Evolutionary conservation across 129 eudicot species (phyloP), one percentile per base, ranked within the genome.

Genomic region (Chrysanthemum makinoi): DNA sequence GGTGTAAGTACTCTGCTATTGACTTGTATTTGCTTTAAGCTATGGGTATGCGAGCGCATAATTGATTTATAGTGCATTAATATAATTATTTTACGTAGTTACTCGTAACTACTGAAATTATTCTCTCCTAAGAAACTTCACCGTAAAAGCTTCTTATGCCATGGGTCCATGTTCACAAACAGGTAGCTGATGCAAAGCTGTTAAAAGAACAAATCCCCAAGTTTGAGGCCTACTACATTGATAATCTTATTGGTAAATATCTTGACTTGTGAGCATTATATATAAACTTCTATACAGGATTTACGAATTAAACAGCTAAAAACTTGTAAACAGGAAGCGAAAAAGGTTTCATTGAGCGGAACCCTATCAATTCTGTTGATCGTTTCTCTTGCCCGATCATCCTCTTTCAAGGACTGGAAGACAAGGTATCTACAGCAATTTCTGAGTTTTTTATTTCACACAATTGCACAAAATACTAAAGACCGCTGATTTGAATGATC

Each of bases 341-440:
- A 72, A 66, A 65, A 49, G 80, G 28, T 17, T 76, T 83, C 17
- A 26, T 49, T 13, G 79, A 76, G 73, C 33, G 82, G 71, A 76
- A 80, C 22, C 82, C 87, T 49, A 80, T 83, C 4, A 76, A 83
- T 80, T 51, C 9, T 16, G 84, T 80, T 70, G 84, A 83, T 63
- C 70, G 54, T 53, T 80, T 83, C 62, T 80, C 77, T 73, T 80
- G 84, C 72, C 84, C 84, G 15, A 77, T 83, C 56, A 80, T 83
- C 75, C 70, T 80, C 72, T 83, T 83, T 73, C 87, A 82, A 69
- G 87, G 87, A 68, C 59, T 80, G 67, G 87, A 80, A 49, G 87
- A 83, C 77, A 65, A 63, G 82, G 87, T 83, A 83, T 26, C 52
- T 8, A 78, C 15, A 46, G 33, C 60, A 44, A 39, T 75, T 66